A percentile compares a stretch with the other conserved stretches of the same genome.
Conservation (phyloP, 805 yeast genomes). For the Candida silvicultrix region DNA sequence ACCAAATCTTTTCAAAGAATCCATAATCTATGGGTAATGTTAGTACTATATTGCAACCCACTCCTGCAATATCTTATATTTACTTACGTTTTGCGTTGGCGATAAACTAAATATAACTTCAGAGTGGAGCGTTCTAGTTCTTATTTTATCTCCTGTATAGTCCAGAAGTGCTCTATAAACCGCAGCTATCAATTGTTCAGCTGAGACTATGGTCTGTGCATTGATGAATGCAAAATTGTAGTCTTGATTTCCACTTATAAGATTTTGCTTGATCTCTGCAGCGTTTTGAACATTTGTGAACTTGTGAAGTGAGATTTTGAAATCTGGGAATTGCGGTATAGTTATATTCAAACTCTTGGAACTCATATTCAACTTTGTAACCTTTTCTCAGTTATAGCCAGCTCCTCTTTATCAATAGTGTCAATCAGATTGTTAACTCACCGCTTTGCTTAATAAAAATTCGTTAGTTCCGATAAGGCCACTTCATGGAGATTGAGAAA, state of each 20-base stretch:
- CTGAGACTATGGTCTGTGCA: constrained; percentile 48
- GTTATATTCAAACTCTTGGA: constrained; percentile 2
- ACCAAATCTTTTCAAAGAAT: constrained; percentile 68
- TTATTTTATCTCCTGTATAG: constrained; percentile 35
- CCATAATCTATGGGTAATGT: constrained; percentile 38
- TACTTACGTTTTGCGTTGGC: constrained; percentile 58
- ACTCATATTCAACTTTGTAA: neutral
- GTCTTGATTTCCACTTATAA: constrained; percentile 37
- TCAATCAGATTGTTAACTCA: too few relatives aligned
- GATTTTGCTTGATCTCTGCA: constrained; percentile 35
- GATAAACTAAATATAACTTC: constrained; percentile 66
- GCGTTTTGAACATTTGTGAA: constrained; percentile 41
- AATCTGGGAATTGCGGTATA: constrained; percentile 43
- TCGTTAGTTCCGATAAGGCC: neutral
- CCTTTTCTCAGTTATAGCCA: too few relatives aligned
- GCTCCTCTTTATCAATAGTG: neutral
- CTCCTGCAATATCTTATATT: constrained; percentile 32
- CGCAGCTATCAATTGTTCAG: constrained; percentile 58
- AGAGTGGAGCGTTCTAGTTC: constrained; percentile 63
- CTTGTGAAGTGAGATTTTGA: constrained; percentile 32
- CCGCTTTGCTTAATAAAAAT: too few relatives aligned
- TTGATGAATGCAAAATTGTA: constrained; percentile 64
- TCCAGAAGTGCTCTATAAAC: constrained; percentile 57
- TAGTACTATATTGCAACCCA: constrained; percentile 23
- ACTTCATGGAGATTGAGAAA: too few relatives aligned